Conservation (phyloP, 768 basidiomycete genomes). For the Serendipita sp. region DNA sequence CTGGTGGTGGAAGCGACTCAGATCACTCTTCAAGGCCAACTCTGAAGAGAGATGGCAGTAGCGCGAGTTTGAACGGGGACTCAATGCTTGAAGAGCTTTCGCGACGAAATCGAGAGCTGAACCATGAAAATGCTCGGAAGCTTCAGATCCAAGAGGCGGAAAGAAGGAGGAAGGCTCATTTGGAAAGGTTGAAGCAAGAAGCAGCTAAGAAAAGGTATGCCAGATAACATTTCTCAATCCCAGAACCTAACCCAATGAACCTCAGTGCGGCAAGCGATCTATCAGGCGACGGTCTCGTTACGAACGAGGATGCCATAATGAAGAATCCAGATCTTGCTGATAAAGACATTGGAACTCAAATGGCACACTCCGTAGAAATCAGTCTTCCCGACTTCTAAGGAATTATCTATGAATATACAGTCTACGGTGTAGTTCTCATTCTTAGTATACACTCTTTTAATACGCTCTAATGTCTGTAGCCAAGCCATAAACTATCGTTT, state of each 20-base stretch:
- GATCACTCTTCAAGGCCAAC: background rate
- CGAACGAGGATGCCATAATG: background rate
- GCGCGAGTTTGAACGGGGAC: background rate
- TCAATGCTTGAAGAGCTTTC: slow-evolving; percentile 1
- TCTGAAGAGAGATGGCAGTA: background rate
- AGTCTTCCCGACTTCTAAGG: background rate
- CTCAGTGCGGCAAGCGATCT: background rate
- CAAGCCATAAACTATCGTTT: slow-evolving; percentile 13
- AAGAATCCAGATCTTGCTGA: background rate
- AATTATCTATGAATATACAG: background rate
- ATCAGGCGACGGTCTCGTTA: no score
- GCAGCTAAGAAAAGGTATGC: background rate
- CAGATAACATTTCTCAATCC: background rate
- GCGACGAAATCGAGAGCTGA: background rate
- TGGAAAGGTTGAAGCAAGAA: background rate
- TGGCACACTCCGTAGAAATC: background rate
- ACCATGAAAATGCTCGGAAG: slow-evolving; percentile 3
- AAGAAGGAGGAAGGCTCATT: background rate
- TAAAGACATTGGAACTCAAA: background rate
- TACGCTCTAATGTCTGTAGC: background rate
- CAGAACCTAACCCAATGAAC: background rate
- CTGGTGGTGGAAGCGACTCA: background rate
- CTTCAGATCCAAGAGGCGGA: background rate
- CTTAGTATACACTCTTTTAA: background rate
- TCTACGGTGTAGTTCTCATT: background rate